Evolutionary conservation across 2,329 filamentous ascomycete species (phyloP).

Genomic region (Macrophomina pseudophaseolina): DNA sequence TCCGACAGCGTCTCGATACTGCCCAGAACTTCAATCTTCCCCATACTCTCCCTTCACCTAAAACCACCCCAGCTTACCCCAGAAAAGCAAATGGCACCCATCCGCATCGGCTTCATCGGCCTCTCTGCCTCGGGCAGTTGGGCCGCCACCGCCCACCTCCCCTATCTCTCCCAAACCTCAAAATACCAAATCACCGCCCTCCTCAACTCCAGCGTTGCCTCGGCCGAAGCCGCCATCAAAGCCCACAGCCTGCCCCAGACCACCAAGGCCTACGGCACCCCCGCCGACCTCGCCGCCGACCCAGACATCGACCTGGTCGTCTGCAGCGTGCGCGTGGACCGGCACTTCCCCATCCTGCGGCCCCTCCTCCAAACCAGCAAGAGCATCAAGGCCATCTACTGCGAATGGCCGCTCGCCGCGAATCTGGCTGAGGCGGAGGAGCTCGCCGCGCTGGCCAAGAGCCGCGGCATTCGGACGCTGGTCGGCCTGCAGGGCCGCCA

Average conservation of each 20-base stretch:
- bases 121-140: constrained; percentile 44
- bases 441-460: constrained; percentile 48
- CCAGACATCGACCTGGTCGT: constrained; percentile 56
- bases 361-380: constrained; percentile 48
- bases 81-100: constrained; percentile 33
- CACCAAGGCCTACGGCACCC: constrained; percentile 52
- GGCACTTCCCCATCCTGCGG: constrained; percentile 49
- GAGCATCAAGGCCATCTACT: constrained; percentile 51
- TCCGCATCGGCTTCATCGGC: constrained; percentile 40
- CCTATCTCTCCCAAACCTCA: constrained; percentile 38
- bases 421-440: constrained; percentile 50
- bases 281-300: constrained; percentile 52
- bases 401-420: constrained; percentile 57
- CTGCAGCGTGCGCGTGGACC: constrained; percentile 50
- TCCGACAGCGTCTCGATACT: background rate
- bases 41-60: background rate
- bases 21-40: background rate
- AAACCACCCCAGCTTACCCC: too few species aligned
- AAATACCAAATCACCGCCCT: constrained; percentile 57
- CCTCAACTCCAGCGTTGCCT: constrained; percentile 53
- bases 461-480: constrained; percentile 50
- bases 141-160: constrained; percentile 47
- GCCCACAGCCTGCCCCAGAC: constrained; percentile 43
- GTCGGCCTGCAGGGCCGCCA: constrained; percentile 56
- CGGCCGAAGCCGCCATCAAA: constrained; percentile 50